Base-by-base conservation (phyloP, 2,329 filamentous ascomycete species). In the Apiospora kogelbergensis region DNA sequence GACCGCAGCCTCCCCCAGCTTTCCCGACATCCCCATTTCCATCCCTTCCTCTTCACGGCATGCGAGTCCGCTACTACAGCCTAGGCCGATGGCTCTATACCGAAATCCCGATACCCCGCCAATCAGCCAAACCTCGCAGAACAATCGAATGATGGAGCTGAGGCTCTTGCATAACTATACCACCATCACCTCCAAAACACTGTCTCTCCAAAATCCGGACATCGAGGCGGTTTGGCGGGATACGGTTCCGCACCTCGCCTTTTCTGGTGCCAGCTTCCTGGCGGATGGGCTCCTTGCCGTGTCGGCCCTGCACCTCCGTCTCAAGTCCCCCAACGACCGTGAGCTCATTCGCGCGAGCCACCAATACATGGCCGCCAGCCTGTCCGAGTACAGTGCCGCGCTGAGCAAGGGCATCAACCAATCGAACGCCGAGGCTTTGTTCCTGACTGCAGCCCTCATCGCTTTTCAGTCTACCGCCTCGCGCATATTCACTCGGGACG, bases 151-250 rank as follows among this genome's bases (percentile, higher is more conserved):
- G 71, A 80, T 90, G 70, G 89, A 91, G 77, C 81, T 91, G 69
- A 86, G 85, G 65, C 81, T 91, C 42, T 86, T 91, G 79, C 89
- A 91, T 74, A 87, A 91, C 69, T 91, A 88, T 75, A 90, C 88
- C 7, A 85, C 85, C 45, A 81, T 84, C 70, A 91, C 89, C 0
- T 86, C 85, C 72, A 84, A 87, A 71, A 91, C 89, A 0, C 82
- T 91, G 13, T 82, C 88, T 37, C 84, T 85, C 67, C 83, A 84
- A 69, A 85, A 84, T 2, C 82, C 85, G 0, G 77, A 82, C 11
- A 84, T 85, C 63, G 83, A 87, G 69, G 82, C 84, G 48, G 85
- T 90, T 64, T 91, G 89, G 89, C 84, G 85, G 71, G 82, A 85
- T 42, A 85, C 84, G 3, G 86, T 91, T 22, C 89, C 89, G 5